A percentile compares a stretch with the other conserved stretches of the same genome.
Evolutionary conservation across 768 basidiomycete genomes (phyloP).

Genomic region (Lenzites betulinus): DNA sequence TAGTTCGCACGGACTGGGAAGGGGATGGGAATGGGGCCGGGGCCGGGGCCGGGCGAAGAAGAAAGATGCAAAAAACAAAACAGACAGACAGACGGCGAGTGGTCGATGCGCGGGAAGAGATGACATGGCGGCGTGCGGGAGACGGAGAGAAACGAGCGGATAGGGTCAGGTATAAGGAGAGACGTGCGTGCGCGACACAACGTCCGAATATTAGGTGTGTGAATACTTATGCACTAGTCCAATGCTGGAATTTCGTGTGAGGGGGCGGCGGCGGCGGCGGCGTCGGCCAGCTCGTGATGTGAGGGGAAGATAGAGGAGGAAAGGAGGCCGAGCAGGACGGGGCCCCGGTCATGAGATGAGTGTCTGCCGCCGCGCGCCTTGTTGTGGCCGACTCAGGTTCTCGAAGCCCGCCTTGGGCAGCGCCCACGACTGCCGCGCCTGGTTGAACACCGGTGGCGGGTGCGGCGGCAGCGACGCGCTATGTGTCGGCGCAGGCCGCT

Average conservation of each 20-base stretch:
- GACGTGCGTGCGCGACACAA: constrained; percentile 4
- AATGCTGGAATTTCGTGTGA: neutral
- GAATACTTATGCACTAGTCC: constrained; percentile 8
- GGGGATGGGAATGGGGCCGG: no score
- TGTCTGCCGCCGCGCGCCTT: constrained; percentile 27
- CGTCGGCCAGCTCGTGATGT: no score
- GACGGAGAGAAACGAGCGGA: neutral
- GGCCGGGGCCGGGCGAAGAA: no score
- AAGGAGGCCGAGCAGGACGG: neutral
- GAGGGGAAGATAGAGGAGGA: neutral
- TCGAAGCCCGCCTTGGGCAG: constrained; percentile 28
- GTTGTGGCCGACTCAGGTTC: constrained; percentile 31
- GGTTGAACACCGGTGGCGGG: constrained; percentile 26
- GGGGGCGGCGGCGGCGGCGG: neutral
- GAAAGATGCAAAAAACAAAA: neutral
- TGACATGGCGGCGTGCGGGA: neutral
- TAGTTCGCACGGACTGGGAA: neutral
- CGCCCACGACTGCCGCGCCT: constrained; percentile 24
- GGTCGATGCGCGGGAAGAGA: neutral
- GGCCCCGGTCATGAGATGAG: constrained; percentile 27
- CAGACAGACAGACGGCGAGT: no score
- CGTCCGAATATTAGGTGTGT: constrained; percentile 2
- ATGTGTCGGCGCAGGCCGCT: constrained; percentile 11
- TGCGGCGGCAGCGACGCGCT: constrained; percentile 26
- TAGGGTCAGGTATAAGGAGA: constrained; percentile 5